phyloP scores from a whole-genome alignment of 2,329 filamentous ascomycete genomes.

The Sarocladiaceae sp. region DNA sequence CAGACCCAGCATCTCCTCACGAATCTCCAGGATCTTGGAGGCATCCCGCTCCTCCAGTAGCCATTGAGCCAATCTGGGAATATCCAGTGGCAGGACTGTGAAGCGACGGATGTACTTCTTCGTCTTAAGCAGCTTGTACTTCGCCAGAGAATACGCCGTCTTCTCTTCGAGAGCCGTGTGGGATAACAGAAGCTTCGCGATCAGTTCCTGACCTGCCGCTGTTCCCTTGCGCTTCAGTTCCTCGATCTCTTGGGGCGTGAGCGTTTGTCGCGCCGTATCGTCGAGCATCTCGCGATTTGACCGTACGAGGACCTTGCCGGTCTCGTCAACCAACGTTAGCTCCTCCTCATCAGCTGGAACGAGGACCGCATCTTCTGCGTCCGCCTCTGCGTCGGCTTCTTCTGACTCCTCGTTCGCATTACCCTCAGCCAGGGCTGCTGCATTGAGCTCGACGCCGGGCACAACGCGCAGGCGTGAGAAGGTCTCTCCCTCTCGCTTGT shows the following conservation, averaged over 20 bases:
- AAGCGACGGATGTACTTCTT: conserved; percentile 91
- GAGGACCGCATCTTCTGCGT: conserved; percentile 33
- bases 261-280: conserved; percentile 62
- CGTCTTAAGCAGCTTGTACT: conserved; percentile 91
- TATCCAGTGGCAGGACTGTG: conserved; percentile 75
- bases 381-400: conserved; percentile 30
- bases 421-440: conserved; percentile 58
- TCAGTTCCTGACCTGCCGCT: conserved; percentile 78
- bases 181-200: conserved; percentile 85
- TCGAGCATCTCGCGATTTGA: conserved; percentile 56
- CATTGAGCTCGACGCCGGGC: conserved; percentile 73
- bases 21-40: conserved; percentile 73
- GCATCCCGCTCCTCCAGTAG: conserved; percentile 75
- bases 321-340: conserved; percentile 36
- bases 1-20: conserved; percentile 76
- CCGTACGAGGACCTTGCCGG: conserved; percentile 40
- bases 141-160: conserved; percentile 86
- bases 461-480: conserved; percentile 72
- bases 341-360: conserved; percentile 32
- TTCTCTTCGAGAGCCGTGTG: conserved; percentile 91
- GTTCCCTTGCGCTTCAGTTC: conserved; percentile 67
- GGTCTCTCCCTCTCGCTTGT: conserved; percentile 57
- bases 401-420: conserved; percentile 29
- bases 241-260: conserved; percentile 71
- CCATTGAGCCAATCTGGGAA: conserved; percentile 68